Evolutionary conservation across 768 basidiomycete genomes (phyloP), one percentile per base, ranked within the genome.

Genomic region (Galerina sulciceps): DNA sequence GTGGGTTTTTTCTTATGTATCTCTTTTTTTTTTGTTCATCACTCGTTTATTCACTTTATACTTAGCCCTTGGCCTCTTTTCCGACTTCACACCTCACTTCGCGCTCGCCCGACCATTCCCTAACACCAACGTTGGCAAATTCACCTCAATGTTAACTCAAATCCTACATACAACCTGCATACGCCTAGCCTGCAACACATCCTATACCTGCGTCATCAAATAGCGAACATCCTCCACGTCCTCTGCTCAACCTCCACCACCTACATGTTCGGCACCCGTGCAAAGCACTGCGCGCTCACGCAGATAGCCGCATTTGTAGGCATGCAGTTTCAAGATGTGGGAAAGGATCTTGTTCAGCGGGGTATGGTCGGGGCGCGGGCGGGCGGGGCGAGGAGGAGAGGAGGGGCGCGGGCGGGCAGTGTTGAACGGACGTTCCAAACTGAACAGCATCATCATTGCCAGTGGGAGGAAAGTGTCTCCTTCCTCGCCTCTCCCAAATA

Each of bases 231-330:
- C 67, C 79, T 91, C 0, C 88, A 90, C 54, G 80, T 87, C 6
- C 80, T 91, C 52, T 77, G 83, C 8, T 86, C 85, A 15, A 89
- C 87, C 0, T 91, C 91, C 65, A 86, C 87, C 4, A 87, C 87
- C 1, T 91, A 90, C 55, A 90, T 89, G 0, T 91, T 90, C 61
- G 90, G 90, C 6, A 76, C 82, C 10, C 77, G 77, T 4, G 79
- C 87, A 3, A 77, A 76, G 36, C 84, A 88, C 53, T 92, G 90
- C 64, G 88, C 84, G 3, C 69, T 89, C 22, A 77, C 74, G 13
- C 79, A 83, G 17, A 87, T 90, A 82, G 83, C 82, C 15, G 76
- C 76, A n/a, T 86, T 90, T 60, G 86, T 89, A 26, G 71, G 75
- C 41, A 64, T 63, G n/a, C 43, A 61, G 31, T 35, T 88, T 90